These are phyloP conservation scores for Ocimum tenuiflorum DNA, from an alignment of 257 asterid genomes.

Conservation along the genomic window DNA sequence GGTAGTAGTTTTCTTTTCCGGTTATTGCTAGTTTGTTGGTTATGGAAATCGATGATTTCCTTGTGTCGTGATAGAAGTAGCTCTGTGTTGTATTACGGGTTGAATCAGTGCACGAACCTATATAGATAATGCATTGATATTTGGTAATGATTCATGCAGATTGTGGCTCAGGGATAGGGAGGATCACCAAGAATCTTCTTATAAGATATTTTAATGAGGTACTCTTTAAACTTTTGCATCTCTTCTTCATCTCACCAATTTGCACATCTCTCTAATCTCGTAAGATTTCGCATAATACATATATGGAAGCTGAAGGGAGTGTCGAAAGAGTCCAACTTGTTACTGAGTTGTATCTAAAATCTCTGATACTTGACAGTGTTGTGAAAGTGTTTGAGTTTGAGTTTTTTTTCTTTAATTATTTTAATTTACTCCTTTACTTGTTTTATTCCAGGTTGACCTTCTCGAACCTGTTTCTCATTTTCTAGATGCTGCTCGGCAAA, in stretches of 20 bases:
- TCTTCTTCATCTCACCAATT: not conserved
- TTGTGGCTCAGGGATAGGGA: conserved; percentile 97
- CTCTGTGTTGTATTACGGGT: not conserved
- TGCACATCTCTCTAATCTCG: not conserved
- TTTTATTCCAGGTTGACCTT: conserved; percentile 69
- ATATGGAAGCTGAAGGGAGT: not conserved
- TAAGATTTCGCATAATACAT: not conserved
- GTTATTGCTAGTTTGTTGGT: not conserved
- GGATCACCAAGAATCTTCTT: conserved; percentile 78
- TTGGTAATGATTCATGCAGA: conserved; percentile 40
- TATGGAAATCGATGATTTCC: not conserved
- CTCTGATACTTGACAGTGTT: conserved; percentile 4
- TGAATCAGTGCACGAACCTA: not conserved
- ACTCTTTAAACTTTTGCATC: not conserved
- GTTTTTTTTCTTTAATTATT: not conserved
- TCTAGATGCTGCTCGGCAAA: conserved; percentile 73
- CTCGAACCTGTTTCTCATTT: conserved; percentile 93
- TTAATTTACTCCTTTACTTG: conserved; percentile 10
- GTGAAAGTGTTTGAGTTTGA: not conserved
- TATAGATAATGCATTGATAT: conserved; percentile 4
- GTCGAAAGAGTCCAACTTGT: not conserved
- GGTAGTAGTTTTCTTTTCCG: not conserved
- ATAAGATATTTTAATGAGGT: conserved; percentile 84
- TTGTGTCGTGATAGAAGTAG: not conserved
- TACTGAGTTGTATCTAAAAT: not conserved